Base-by-base conservation (phyloP, 768 basidiomycete species). In the Dioszegia aurantiaca region DNA sequence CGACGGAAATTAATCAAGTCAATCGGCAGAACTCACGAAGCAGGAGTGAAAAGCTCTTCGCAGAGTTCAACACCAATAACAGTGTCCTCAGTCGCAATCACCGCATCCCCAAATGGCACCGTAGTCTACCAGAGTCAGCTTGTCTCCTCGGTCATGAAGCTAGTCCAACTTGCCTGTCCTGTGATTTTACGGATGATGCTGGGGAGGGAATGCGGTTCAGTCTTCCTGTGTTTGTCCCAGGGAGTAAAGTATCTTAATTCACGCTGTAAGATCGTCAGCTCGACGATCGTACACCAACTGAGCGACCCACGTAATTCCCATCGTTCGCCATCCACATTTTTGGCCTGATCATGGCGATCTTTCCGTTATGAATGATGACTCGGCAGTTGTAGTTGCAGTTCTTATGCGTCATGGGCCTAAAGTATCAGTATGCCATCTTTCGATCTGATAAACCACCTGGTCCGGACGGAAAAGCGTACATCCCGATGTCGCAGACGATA, bases 311-410 rank as follows among this genome's bases (percentile, higher is more conserved):
- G 76, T 99, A 99, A 72, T 98, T 98, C 3, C 95, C 95, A 68
- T 95, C 91, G 72, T 98, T 98, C 1, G 95, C 95, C 43, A 99
- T 81, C 95, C 95, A 99, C 93, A 99, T 93, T 80, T 98, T 99
- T 0, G 95, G 95, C 23, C 95, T 85, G 63, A 99, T 98, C 62
- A 97, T 84, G 0, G 97, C 78, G 59, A 99, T 92, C 78, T 89
- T 83, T 55, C 84, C 82, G 77, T 92, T 82, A 71, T 90, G 83
- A 41, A 93, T 84, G 73, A 98, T 86, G 33, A 98, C 81, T 19
- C 95, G 87, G 75, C 91, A 95, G 72, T 99, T 99, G 80, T 97
- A 98, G 63, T 87, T 93, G 45, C 92, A 91, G 73, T 95, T 98
- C 82, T 97, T 97, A 82, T 99, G 95, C 1, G 87, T 83, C 55